These are phyloP conservation scores for Imleria badia DNA, from an alignment of 768 basidiomycete species.

Conservation along the genomic window DNA sequence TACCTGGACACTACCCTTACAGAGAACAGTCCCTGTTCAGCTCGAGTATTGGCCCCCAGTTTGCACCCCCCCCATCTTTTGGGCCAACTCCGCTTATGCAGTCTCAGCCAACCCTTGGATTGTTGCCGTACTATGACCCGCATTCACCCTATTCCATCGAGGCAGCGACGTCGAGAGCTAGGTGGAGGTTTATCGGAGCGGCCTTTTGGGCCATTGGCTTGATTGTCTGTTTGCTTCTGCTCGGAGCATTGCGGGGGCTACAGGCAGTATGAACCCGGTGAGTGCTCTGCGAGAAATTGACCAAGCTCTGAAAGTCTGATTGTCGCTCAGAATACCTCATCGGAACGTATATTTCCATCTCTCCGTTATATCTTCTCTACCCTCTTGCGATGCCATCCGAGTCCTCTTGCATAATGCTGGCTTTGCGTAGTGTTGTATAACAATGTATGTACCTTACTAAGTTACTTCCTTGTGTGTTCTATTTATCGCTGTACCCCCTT, in stretches of 20 bases:
- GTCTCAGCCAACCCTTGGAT: constrained; percentile 33
- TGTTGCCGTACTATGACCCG: constrained; percentile 45
- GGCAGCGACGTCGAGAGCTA: constrained; percentile 39
- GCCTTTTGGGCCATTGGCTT: constrained; percentile 39
- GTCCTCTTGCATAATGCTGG: no score
- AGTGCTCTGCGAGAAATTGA: background rate
- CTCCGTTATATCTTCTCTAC: background rate
- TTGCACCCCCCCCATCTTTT: constrained; percentile 19
- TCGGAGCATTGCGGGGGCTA: constrained; percentile 23
- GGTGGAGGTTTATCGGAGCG: constrained; percentile 44
- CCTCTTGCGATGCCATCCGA: no score
- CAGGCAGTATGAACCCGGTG: constrained; percentile 5
- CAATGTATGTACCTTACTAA: no score
- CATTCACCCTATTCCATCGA: constrained; percentile 38
- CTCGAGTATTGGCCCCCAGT: constrained; percentile 14
- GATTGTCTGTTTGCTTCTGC: constrained; percentile 27
- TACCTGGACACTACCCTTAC: constrained; percentile 14
- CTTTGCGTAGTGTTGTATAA: no score
- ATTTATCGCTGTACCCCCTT: no score
- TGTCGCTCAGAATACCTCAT: background rate
- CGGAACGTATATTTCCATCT: background rate
- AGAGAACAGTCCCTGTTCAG: constrained; percentile 18
- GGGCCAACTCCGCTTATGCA: constrained; percentile 44
- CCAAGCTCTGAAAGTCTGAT: background rate
- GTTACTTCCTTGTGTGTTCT: no score